phyloP scores from a whole-genome alignment of 345 rosid genomes.

The Gossypium herbaceum region DNA sequence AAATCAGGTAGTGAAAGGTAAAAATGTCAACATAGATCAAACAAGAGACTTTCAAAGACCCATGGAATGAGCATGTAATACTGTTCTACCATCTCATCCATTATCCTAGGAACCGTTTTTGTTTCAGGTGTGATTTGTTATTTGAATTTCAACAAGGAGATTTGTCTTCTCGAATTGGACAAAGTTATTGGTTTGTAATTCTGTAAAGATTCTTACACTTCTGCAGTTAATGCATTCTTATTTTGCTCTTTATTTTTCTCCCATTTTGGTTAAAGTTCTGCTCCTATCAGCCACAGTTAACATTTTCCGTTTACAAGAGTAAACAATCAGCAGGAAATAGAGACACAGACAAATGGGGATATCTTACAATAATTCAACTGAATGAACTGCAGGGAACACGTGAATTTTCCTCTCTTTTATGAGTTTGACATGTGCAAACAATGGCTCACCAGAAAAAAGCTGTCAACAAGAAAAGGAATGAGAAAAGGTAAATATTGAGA shows the following conservation, averaged over 20 bases:
- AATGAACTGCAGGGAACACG: conserved; percentile 67
- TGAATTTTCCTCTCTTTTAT: conserved; percentile 57
- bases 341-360: conserved; percentile 1
- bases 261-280: too few relatives aligned
- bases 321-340: neutral
- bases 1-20: neutral
- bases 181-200: too few relatives aligned
- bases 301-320: neutral
- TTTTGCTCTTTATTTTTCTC: too few relatives aligned
- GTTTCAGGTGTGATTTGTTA: too few relatives aligned
- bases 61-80: neutral
- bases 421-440: conserved; percentile 59
- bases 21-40: neutral
- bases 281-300: neutral
- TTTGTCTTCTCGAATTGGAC: too few relatives aligned
- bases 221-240: too few relatives aligned
- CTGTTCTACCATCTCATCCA: too few relatives aligned
- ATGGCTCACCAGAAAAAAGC: conserved; percentile 79
- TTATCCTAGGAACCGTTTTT: too few relatives aligned
- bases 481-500: neutral
- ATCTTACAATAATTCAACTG: conserved; percentile 67
- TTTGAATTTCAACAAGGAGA: too few relatives aligned
- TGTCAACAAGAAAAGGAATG: conserved; percentile 32
- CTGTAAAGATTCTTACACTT: too few relatives aligned
- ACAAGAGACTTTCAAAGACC: neutral